A percentile compares a stretch with the other conserved stretches of the same genome.
Conservation (phyloP, 345 rosid genomes). For the Triadica sebifera region DNA sequence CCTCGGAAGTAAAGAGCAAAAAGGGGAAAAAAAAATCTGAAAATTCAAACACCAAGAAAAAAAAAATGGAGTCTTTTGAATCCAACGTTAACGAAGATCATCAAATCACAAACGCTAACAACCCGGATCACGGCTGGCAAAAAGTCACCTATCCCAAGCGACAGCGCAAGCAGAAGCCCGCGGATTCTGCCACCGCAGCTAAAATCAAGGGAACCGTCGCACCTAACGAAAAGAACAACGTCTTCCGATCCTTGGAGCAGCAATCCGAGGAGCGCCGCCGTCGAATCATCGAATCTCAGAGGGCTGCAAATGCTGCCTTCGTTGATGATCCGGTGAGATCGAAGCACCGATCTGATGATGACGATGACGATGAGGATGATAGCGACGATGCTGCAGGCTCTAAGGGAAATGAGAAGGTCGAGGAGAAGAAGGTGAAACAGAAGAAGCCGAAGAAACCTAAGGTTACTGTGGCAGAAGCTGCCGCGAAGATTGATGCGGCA, state of each 20-base stretch:
- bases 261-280: no score
- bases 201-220: conserved; percentile 12
- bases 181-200: conserved; percentile 8
- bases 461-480: conserved; percentile 61
- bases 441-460: conserved; percentile 69
- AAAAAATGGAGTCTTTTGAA: conserved; percentile 25
- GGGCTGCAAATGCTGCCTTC: conserved; percentile 19
- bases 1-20: no score
- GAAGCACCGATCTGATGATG: conserved; percentile 48
- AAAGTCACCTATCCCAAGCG: conserved; percentile 68
- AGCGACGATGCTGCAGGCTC: conserved; percentile 27
- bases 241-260: conserved; percentile 55
- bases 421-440: conserved; percentile 46
- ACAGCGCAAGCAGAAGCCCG: conserved; percentile 41
- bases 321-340: conserved; percentile 24
- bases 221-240: conserved; percentile 23
- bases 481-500: conserved; percentile 50
- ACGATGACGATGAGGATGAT: no score
- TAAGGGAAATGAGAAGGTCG: conserved; percentile 32
- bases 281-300: conserved; percentile 33
- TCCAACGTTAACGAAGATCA: conserved; percentile 13
- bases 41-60: no score
- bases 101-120: background rate
- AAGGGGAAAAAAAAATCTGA: no score
- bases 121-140: conserved; percentile 65